Base-by-base conservation (phyloP, 345 rosid species). In the Anacardium occidentale region DNA sequence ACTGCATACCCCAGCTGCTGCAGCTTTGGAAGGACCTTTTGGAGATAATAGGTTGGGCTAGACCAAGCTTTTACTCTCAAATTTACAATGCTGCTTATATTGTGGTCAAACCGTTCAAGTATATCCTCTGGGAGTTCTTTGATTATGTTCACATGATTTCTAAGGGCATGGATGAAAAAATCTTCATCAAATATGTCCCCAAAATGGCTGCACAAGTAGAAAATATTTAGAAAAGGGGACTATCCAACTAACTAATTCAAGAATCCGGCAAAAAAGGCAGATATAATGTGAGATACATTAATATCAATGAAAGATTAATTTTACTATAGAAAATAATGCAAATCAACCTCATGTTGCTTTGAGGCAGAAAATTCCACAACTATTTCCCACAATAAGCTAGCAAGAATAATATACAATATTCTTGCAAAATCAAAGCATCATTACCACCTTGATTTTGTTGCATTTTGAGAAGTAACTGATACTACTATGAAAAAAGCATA, bases 181-280 rank as follows among this genome's bases (percentile, higher is more conserved):
- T 87, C 97, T 82, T 95, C 98, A 72, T 95, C 98, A 77, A 95
- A 95, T 71, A 95, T 95, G 60, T 90, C 97, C 40, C 96, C 90
- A 71, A 95, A 95, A 68, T 92, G 88, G 85, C 98, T 94, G 94
- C 76, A 71, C 71, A 40, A 12, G 57, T n/a, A n/a, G n/a, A n/a
- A n/a, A n/a, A n/a, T n/a, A n/a, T n/a, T n/a, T n/a, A n/a, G n/a
- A n/a, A 3, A 15, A 22, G 15, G 22, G 2, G 45, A 20, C 50
- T 34, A 50, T 29, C 32, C 32, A 29, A 66, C 77, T 25, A 69
- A 70, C 45, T 18, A 60, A 8, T 51, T 37, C 32, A 56, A 69
- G 75, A 32, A 75, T 74, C 52, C 42, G 71, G 37, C 52, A 64
- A n/a, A 66, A 22, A 66, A 29, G 48, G 18, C 42, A n/a, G 20